A percentile compares a stretch with the other conserved stretches of the same genome.
Evolutionary conservation across 805 yeast species (phyloP).

Genomic region (Zygotorulaspora danielsina): DNA sequence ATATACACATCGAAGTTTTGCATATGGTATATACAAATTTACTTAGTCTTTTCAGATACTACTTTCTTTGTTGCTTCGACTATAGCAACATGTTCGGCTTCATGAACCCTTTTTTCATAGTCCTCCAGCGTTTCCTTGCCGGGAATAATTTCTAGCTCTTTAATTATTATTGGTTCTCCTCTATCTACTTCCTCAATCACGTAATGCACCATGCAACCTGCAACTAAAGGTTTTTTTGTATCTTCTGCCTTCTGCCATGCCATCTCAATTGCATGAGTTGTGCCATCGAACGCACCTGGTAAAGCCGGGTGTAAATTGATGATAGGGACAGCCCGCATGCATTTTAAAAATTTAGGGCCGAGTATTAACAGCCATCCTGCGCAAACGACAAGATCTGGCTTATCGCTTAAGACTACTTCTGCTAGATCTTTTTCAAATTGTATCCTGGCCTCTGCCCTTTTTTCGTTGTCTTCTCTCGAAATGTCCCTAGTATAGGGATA

Average conservation of each 20-base stretch:
- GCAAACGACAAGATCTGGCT: conserved; percentile 87
- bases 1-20: background rate
- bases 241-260: conserved; percentile 94
- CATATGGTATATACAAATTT: background rate
- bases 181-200: conserved; percentile 95
- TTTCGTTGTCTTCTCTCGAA: conserved; percentile 60
- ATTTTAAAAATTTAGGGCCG: conserved; percentile 68
- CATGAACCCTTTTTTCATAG: conserved; percentile 80
- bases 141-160: conserved; percentile 63
- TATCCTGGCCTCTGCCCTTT: conserved; percentile 58
- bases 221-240: conserved; percentile 53
- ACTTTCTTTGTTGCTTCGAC: conserved; percentile 74
- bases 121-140: conserved; percentile 68
- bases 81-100: conserved; percentile 81
- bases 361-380: conserved; percentile 98
- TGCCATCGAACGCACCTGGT: conserved; percentile 96
- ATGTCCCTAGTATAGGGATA: conserved; percentile 69
- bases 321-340: conserved; percentile 66
- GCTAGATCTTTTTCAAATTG: conserved; percentile 78
- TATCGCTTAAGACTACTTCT: conserved; percentile 51
- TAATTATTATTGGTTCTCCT: conserved; percentile 85
- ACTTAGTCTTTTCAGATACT: conserved; percentile 1
- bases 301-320: conserved; percentile 95
- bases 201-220: conserved; percentile 95
- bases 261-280: conserved; percentile 86